These are phyloP conservation scores for Pinus tabuliformis DNA, from an alignment of 75 land plant genomes.

Conservation along the genomic window DNA sequence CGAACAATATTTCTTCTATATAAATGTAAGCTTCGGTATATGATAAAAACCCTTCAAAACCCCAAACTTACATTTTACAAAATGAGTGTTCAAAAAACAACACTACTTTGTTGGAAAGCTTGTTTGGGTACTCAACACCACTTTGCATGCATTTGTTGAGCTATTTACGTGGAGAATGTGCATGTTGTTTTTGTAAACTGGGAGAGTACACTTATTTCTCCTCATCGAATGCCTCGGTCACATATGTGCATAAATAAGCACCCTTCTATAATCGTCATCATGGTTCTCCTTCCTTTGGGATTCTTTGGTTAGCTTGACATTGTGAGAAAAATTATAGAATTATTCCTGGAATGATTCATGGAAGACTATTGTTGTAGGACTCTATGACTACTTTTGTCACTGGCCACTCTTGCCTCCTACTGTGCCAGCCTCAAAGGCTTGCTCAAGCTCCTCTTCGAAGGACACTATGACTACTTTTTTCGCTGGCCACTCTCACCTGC, in stretches of 20 bases:
- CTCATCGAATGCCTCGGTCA: neutral
- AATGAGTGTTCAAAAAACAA: neutral
- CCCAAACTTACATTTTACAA: neutral
- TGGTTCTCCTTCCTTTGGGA: neutral
- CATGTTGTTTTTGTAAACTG: neutral
- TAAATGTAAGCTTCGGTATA: neutral
- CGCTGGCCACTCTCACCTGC: no score
- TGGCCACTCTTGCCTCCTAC: neutral
- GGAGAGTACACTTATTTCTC: neutral
- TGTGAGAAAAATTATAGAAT: slow-evolving; percentile 9
- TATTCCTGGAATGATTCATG: slow-evolving; percentile 10
- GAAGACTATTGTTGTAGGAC: slow-evolving; percentile 2
- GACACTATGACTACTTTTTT: no score
- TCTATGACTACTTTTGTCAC: neutral
- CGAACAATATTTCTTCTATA: neutral
- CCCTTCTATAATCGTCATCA: neutral
- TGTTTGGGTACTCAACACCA: neutral
- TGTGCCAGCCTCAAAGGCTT: neutral
- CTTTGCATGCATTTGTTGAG: neutral
- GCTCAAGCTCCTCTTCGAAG: no score
- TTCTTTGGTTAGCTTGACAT: neutral
- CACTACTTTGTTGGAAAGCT: neutral
- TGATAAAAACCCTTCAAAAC: no score
- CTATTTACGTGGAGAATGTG: neutral
- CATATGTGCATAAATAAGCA: neutral